Conservation (phyloP, 257 asterid genomes). For the Primulina huaijiensis region DNA sequence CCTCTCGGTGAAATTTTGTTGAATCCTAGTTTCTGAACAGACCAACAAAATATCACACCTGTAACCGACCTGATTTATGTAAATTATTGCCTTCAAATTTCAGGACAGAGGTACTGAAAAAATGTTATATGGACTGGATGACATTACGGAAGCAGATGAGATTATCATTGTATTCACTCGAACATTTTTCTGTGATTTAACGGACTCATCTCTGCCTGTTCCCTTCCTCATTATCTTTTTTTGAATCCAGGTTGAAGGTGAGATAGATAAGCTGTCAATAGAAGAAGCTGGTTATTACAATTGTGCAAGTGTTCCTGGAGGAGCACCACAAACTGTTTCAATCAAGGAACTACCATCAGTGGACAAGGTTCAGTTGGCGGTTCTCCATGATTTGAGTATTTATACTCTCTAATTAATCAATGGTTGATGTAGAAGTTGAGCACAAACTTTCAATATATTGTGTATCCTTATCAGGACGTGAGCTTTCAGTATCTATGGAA, state of each 20-base stretch:
- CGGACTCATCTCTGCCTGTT: slow-evolving; percentile 13
- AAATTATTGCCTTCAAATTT: slow-evolving; percentile 19
- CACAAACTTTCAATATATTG: background rate
- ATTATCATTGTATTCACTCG: slow-evolving; percentile 53
- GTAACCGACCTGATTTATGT: background rate
- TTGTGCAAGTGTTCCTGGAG: slow-evolving; percentile 79
- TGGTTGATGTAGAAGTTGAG: background rate
- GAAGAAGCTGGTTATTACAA: slow-evolving; percentile 70
- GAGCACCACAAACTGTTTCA: slow-evolving; percentile 73
- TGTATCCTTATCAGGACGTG: slow-evolving; percentile 44
- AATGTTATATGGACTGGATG: slow-evolving; percentile 67
- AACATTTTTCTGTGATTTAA: slow-evolving; percentile 13
- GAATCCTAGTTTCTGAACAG: background rate
- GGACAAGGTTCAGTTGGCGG: slow-evolving; percentile 44
- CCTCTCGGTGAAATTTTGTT: background rate
- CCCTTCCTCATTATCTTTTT: slow-evolving; percentile 22
- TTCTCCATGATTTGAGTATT: background rate
- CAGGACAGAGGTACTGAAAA: slow-evolving; percentile 61
- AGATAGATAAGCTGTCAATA: slow-evolving; percentile 72
- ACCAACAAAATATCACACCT: background rate
- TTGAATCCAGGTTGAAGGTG: slow-evolving; percentile 74
- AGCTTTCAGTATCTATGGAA: slow-evolving; percentile 67
- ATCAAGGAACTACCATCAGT: slow-evolving; percentile 47
- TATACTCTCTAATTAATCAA: background rate
- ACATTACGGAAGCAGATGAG: slow-evolving; percentile 59